Evolutionary conservation across 2,329 filamentous ascomycete genomes (phyloP).

Genomic region (Phialocephala sp.): DNA sequence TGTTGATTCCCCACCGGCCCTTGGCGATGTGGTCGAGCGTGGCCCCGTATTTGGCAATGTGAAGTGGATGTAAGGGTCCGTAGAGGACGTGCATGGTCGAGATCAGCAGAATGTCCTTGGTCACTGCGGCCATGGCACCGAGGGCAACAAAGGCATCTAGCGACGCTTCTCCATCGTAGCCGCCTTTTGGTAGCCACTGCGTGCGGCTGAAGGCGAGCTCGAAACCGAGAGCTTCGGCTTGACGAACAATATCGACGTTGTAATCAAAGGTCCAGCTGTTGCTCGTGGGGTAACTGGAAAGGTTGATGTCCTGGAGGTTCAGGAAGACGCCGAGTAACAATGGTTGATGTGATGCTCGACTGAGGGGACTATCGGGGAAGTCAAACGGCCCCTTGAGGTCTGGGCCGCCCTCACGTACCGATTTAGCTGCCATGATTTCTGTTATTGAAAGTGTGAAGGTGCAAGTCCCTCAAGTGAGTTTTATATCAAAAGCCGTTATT

Average conservation of each 20-base stretch:
- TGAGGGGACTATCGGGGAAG: slow-evolving; percentile 16
- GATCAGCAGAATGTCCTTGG: slow-evolving; percentile 37
- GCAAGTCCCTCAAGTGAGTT: background rate
- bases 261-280: slow-evolving; percentile 15
- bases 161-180: slow-evolving; percentile 23
- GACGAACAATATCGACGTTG: slow-evolving; percentile 8
- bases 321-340: slow-evolving; percentile 12
- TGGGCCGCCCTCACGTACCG: slow-evolving; percentile 14
- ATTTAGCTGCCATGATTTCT: slow-evolving; percentile 12
- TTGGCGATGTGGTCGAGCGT: slow-evolving; percentile 38
- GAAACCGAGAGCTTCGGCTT: slow-evolving; percentile 14
- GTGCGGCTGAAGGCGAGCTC: slow-evolving; percentile 16
- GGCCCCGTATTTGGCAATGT: slow-evolving; percentile 38
- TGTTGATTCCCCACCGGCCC: slow-evolving; percentile 39
- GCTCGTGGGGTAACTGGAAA: slow-evolving; percentile 10
- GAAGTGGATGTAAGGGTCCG: slow-evolving; percentile 36
- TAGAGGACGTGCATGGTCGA: slow-evolving; percentile 38
- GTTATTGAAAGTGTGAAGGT: slow-evolving; percentile 29
- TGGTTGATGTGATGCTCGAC: slow-evolving; percentile 13
- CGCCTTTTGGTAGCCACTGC: slow-evolving; percentile 15
- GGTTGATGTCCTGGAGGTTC: slow-evolving; percentile 13
- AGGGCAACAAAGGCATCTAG: slow-evolving; percentile 37
- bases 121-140: slow-evolving; percentile 40
- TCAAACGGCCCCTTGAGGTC: slow-evolving; percentile 13
- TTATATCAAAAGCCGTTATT: background rate